Base-by-base conservation (phyloP, 75 land plant genomes). In the Larix kaempferi region DNA sequence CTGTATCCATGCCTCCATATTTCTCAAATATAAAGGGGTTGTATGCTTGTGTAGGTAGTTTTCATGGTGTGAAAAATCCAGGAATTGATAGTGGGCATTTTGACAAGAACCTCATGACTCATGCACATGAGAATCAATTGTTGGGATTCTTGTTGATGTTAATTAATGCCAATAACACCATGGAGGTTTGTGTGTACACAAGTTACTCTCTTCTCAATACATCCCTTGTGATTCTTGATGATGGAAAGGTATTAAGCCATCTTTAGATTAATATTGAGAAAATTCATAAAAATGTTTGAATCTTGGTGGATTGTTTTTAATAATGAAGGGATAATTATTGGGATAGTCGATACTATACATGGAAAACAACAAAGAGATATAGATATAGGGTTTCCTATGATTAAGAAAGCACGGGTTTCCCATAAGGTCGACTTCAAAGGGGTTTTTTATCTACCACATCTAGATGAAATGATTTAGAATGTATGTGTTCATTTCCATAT, bases 151-250 rank as follows among this genome's bases (percentile, higher is more conserved):
- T 94, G 56, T 74, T 94, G 80, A 88, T 88, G 87, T 82, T 94
- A n/a, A 84, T 91, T 56, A 88, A 90, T 64, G 97, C 97, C 12
- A 94, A 88, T 86, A 94, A 90, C 56, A 94, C 96, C 3, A 84
- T 93, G 75, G 91, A 91, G 81, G 73, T 89, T 21, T 91, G 91
- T 14, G 91, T 89, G 12, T 91, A 80, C 78, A 90, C 98, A 29
- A 95, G 93, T 29, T 93, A 93, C 73, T 93, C 93, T 5, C 93
- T 93, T 66, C 91, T 91, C 56, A 59, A 84, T 77, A 91, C 95
- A 26, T 93, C 95, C 23, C 91, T 93, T 12, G 93, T 93, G 5
- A 72, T 93, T 19, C 95, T 93, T 11, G 86, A 88, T n/a, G 94
- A 93, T 73, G 96, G 94, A 52, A 89, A 81, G 82, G 96, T 91